A percentile compares a stretch with the other conserved stretches of the same genome.
Conservation (phyloP, 2,329 filamentous ascomycete species). For the Cercospora zeae-maydis region DNA sequence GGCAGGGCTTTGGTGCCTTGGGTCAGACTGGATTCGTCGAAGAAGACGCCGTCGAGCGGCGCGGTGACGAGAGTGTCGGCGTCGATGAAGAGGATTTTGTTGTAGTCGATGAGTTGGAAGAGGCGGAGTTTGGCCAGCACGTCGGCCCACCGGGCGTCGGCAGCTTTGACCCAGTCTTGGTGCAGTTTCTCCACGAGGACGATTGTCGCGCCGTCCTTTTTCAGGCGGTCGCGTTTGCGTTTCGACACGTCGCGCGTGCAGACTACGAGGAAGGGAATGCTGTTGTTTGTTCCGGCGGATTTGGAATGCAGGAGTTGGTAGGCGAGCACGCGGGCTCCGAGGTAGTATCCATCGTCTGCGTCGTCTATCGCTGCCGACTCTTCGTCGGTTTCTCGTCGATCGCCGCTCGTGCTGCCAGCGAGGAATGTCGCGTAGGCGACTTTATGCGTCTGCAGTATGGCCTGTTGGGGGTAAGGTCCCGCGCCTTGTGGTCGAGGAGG, state of each 20-base stretch:
- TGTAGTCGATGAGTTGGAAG: slow-evolving; percentile 35
- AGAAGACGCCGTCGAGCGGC: slow-evolving; percentile 33
- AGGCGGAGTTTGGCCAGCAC: slow-evolving; percentile 39
- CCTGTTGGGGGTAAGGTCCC: slow-evolving; percentile 13
- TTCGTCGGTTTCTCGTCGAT: slow-evolving; percentile 21
- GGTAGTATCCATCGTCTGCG: slow-evolving; percentile 37
- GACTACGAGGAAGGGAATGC: slow-evolving; percentile 40
- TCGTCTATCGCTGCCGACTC: slow-evolving; percentile 28
- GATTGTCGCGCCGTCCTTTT: slow-evolving; percentile 38
- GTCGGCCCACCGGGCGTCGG: slow-evolving; percentile 34
- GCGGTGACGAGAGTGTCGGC: slow-evolving; percentile 35
- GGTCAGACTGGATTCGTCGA: slow-evolving; percentile 37
- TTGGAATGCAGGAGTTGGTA: slow-evolving; percentile 41
- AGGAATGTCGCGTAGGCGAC: slow-evolving; percentile 42
- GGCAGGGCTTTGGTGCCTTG: slow-evolving; percentile 30
- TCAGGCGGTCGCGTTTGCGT: slow-evolving; percentile 36
- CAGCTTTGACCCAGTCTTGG: slow-evolving; percentile 33
- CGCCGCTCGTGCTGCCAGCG: slow-evolving; percentile 28
- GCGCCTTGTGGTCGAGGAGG: slow-evolving; percentile 16
- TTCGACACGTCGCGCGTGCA: slow-evolving; percentile 36
- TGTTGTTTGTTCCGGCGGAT: slow-evolving; percentile 35
- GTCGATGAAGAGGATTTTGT: slow-evolving; percentile 39
- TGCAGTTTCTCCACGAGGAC: slow-evolving; percentile 36
- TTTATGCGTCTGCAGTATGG: slow-evolving; percentile 27
- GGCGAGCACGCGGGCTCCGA: slow-evolving; percentile 36